These are phyloP conservation scores for Heliamphora pulchella DNA, from an alignment of 179 eudicot genomes.

Conservation along the genomic window DNA sequence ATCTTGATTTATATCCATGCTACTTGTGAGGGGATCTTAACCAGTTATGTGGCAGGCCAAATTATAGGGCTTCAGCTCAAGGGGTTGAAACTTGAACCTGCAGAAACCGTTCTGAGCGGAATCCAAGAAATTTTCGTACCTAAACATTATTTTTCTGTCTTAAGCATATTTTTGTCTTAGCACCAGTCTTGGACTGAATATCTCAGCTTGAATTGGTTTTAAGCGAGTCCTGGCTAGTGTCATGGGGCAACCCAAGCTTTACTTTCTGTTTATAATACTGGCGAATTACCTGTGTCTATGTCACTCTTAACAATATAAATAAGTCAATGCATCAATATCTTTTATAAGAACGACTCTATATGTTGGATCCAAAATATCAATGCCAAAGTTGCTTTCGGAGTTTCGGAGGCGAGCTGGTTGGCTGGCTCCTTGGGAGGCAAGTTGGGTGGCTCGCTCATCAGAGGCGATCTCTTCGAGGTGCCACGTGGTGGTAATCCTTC, in stretches of 20 bases:
- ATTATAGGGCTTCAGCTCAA: background rate
- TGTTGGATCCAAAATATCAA: too few relatives aligned
- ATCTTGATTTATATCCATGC: background rate
- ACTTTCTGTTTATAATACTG: background rate
- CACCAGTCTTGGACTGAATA: background rate
- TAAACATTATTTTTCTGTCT: background rate
- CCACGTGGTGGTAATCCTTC: too few relatives aligned
- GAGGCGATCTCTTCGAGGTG: too few relatives aligned
- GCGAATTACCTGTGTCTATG: too few relatives aligned
- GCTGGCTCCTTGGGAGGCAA: too few relatives aligned
- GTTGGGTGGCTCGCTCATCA: too few relatives aligned
- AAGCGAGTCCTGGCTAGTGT: background rate
- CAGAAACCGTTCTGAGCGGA: background rate
- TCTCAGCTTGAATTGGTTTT: background rate
- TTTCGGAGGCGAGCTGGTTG: too few relatives aligned
- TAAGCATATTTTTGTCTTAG: background rate
- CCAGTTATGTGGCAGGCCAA: background rate
- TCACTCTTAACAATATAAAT: too few relatives aligned
- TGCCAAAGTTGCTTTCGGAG: too few relatives aligned
- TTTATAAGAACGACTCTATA: too few relatives aligned
- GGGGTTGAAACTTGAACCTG: background rate
- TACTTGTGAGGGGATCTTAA: background rate
- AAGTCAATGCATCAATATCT: too few relatives aligned
- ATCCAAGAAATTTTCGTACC: background rate
- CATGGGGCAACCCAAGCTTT: background rate